phyloP scores from a whole-genome alignment of 2,329 filamentous ascomycete genomes.

The Trichothecium roseum region DNA sequence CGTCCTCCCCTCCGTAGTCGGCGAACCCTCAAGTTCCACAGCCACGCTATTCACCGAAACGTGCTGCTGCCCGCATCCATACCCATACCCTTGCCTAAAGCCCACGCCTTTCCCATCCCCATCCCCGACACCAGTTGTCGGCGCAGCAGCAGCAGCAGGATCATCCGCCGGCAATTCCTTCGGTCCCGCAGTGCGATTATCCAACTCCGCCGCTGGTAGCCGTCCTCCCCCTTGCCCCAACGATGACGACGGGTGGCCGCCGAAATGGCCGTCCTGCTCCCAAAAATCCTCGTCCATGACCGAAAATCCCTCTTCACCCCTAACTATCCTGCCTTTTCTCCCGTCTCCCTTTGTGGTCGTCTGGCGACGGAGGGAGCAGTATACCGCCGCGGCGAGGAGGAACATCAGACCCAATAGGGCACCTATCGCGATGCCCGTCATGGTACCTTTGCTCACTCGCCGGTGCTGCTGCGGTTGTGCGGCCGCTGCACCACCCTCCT shows the following conservation, averaged over 20 bases:
- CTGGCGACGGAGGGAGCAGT: too few species aligned
- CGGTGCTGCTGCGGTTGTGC: background rate
- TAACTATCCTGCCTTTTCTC: too few species aligned
- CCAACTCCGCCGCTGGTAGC: constrained; percentile 2
- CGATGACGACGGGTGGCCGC: background rate
- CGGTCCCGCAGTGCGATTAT: constrained; percentile 1
- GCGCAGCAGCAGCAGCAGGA: background rate
- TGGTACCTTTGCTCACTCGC: constrained; percentile 3
- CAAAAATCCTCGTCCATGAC: constrained; percentile 2
- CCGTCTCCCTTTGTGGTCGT: too few species aligned
- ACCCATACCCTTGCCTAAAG: too few species aligned
- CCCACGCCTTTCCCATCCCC: too few species aligned
- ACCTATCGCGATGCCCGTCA: constrained; percentile 9
- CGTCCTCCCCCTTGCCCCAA: too few species aligned
- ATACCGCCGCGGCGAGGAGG: too few species aligned
- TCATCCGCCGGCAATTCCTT: constrained; percentile 1
- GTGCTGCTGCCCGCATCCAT: background rate
- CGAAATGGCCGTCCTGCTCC: background rate
- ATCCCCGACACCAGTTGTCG: too few species aligned
- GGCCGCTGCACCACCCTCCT: too few species aligned
- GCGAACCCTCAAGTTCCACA: constrained; percentile 1
- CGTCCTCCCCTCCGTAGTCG: too few species aligned
- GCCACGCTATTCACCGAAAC: background rate
- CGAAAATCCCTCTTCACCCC: constrained; percentile 1
- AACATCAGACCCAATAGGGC: background rate